A percentile compares a stretch with the other conserved stretches of the same genome.
Conservation (phyloP, 129 eudicot genomes). For the Tanacetum coccineum region DNA sequence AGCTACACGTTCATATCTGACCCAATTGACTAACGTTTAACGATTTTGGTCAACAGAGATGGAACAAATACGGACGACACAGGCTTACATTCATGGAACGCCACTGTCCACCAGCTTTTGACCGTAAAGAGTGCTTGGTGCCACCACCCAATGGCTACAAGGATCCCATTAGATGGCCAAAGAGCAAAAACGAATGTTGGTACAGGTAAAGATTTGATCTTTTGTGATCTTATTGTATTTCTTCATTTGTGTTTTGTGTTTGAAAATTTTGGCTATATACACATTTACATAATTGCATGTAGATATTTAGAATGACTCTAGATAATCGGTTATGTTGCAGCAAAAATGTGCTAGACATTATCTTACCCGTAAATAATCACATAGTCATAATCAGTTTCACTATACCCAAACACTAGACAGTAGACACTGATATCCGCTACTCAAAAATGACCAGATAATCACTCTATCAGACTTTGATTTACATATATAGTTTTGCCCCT, state of each 20-base stretch:
- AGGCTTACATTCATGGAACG: constrained; percentile 95
- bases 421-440: too few relatives aligned
- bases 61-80: constrained; percentile 80
- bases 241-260: too few relatives aligned
- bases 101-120: constrained; percentile 91
- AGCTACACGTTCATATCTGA: neutral
- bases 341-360: too few relatives aligned
- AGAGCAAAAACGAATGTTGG: constrained; percentile 98
- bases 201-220: constrained; percentile 68
- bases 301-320: too few relatives aligned
- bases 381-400: too few relatives aligned
- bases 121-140: constrained; percentile 84
- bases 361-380: too few relatives aligned
- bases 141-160: constrained; percentile 98
- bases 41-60: constrained; percentile 50
- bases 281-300: too few relatives aligned
- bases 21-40: constrained; percentile 1
- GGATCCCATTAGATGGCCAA: constrained; percentile 93
- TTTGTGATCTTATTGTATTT: neutral
- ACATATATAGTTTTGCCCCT: neutral
- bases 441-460: neutral
- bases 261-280: too few relatives aligned
- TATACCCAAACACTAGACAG: too few relatives aligned
- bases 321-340: too few relatives aligned
- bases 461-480: neutral